Evolutionary conservation across 1,139 yeast genomes (phyloP).

Genomic region (Yamadazyma epiphylla): DNA sequence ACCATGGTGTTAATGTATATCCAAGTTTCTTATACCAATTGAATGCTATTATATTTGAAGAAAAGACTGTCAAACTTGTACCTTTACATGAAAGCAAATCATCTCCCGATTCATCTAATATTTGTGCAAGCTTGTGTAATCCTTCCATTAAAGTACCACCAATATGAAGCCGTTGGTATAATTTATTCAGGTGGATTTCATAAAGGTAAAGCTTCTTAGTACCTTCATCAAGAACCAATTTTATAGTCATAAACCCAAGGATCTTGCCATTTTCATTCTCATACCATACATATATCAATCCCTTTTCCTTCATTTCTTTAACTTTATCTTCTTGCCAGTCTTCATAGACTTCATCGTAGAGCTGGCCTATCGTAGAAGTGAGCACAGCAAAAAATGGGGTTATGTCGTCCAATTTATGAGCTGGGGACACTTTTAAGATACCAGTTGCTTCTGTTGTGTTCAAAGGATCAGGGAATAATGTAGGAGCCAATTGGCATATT

Average conservation of each 20-base stretch:
- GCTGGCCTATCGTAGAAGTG: slow-evolving; percentile 27
- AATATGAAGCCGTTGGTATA: slow-evolving; percentile 23
- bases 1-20: slow-evolving; percentile 31
- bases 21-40: slow-evolving; percentile 42
- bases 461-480: slow-evolving; percentile 12
- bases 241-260: slow-evolving; percentile 43
- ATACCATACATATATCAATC: slow-evolving; percentile 36
- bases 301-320: slow-evolving; percentile 44
- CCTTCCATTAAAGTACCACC: slow-evolving; percentile 32
- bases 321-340: slow-evolving; percentile 43
- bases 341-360: slow-evolving; percentile 30
- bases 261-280: slow-evolving; percentile 12
- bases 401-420: slow-evolving; percentile 3
- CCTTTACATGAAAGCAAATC: slow-evolving; percentile 15
- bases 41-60: slow-evolving; percentile 39
- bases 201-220: slow-evolving; percentile 44
- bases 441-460: background rate
- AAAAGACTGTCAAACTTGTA: slow-evolving; percentile 48
- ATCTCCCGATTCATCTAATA: slow-evolving; percentile 10
- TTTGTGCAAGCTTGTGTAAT: slow-evolving; percentile 23
- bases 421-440: slow-evolving; percentile 5
- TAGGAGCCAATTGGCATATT: slow-evolving; percentile 11
- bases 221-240: slow-evolving; percentile 29
- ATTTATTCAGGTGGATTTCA: slow-evolving; percentile 45
- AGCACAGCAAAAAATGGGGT: slow-evolving; percentile 20